Evolutionary conservation across 106 monocot genomes (phyloP).

Genomic region (Apostasia ramifera): DNA sequence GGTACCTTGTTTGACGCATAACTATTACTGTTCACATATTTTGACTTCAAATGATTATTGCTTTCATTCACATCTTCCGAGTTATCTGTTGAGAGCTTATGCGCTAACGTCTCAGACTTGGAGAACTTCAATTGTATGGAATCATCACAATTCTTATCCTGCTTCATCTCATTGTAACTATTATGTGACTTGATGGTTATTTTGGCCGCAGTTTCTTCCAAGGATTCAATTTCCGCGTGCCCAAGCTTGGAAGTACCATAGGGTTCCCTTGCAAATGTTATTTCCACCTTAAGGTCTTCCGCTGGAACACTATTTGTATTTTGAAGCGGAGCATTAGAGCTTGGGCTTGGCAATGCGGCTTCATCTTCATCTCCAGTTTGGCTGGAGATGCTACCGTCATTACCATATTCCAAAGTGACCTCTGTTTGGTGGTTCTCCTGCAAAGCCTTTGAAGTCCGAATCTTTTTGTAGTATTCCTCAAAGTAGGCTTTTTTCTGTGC

Average conservation of each 20-base stretch:
- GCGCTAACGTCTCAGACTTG: background rate
- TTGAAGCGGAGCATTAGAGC: slow-evolving; percentile 9
- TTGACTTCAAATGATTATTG: background rate
- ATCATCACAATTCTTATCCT: slow-evolving; percentile 4
- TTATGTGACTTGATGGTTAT: slow-evolving; percentile 2
- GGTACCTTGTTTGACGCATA: background rate
- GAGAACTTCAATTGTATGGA: slow-evolving; percentile 7
- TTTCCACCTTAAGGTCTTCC: slow-evolving; percentile 3
- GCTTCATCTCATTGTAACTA: background rate
- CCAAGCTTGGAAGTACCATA: background rate
- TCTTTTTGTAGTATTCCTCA: slow-evolving; percentile 80
- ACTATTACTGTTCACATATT: background rate
- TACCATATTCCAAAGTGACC: slow-evolving; percentile 46
- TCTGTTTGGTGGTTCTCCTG: slow-evolving; percentile 63
- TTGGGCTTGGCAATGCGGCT: background rate
- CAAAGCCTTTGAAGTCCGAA: slow-evolving; percentile 49
- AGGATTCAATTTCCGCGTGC: background rate
- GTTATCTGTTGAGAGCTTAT: background rate
- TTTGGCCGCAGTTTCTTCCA: background rate
- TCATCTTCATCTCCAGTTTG: slow-evolving; percentile 53
- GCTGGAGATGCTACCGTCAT: slow-evolving; percentile 47
- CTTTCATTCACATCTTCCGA: slow-evolving; percentile 9
- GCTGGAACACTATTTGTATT: slow-evolving; percentile 7
- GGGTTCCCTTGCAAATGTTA: background rate
- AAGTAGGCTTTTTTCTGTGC: slow-evolving; percentile 92